Conservation (phyloP, 116 monocot species). For the Phalaenopsis hybrid region DNA sequence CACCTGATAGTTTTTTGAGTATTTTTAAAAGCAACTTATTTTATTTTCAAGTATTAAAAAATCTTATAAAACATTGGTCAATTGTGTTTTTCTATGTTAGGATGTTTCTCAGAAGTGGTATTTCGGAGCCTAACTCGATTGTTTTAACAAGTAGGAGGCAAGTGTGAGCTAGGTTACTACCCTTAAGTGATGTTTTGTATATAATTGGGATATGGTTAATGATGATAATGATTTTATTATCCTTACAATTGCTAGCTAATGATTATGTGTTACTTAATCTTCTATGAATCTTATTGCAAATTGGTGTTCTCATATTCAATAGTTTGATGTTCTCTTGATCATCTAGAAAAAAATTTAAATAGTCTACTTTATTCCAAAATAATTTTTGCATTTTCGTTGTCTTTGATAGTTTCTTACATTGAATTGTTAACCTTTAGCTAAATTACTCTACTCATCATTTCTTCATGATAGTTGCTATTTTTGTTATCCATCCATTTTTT, state of each 20-base stretch:
- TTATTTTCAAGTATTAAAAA: no score
- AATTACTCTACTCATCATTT: background rate
- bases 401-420: background rate
- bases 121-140: background rate
- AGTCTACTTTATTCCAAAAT: background rate
- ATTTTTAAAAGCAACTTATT: no score
- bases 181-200: no score
- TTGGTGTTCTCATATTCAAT: background rate
- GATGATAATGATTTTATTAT: background rate
- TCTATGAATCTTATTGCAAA: background rate
- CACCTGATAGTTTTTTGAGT: no score
- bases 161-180: no score
- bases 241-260: background rate
- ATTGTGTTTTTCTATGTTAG: background rate
- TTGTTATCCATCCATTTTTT: background rate
- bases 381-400: background rate
- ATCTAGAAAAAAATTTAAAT: background rate
- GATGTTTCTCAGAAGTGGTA: no score
- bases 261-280: background rate
- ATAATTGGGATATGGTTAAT: no score
- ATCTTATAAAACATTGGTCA: no score
- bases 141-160: background rate
- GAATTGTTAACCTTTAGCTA: background rate
- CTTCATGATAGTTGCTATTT: background rate
- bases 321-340: background rate